Base-by-base conservation (phyloP, 495 filamentous ascomycete species). In the Hypomontagnella monticulosa region DNA sequence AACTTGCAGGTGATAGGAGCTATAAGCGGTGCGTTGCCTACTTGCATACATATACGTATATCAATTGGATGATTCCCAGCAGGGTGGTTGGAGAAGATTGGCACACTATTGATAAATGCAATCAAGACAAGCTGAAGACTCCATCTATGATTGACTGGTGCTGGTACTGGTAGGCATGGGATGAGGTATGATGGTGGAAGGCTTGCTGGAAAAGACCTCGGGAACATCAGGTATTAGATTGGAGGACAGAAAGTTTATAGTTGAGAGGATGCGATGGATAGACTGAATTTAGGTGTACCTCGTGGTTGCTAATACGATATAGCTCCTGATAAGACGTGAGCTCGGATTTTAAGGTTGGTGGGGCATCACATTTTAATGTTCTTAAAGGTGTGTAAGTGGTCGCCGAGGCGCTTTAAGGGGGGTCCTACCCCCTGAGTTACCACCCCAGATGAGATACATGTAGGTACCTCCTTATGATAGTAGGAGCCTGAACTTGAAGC, bases 291-390 rank as follows among this genome's bases (percentile, higher is more conserved):
- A 67, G 57, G 64, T 61, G 47, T 57, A 52, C 51, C 41, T 50
- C 27, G 52, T 42, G 23, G 37, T 41, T 46, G 37, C 33, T 46
- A 57, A 32, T 64, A 52, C 40, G 61, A 53, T 64, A 42, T 33
- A 11, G 19, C 40, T 27, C 40, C 48, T 58, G 51, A 56, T 55
- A 27, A 47, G 19, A 59, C 57, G 51, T 27, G 32, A 52, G 38
- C 16, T 61, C 36, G 27, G 62, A 48, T 48, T 62, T 62, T 67
- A 67, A 67, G 52, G 57, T 67, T 67, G 56, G 43, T 66, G 56
- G 42, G 50, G 27, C 50, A 60, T 49, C 27, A 9, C 37, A 48
- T 48, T 34, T 51, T 18, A 50, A 38, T 33, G 57, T 41, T 50
- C 36, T 49, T 37, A 36, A 36, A 53, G 49, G 52, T 18, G n/a